Evolutionary conservation across 106 monocot species (phyloP).

Genomic region (Allium sativum): DNA sequence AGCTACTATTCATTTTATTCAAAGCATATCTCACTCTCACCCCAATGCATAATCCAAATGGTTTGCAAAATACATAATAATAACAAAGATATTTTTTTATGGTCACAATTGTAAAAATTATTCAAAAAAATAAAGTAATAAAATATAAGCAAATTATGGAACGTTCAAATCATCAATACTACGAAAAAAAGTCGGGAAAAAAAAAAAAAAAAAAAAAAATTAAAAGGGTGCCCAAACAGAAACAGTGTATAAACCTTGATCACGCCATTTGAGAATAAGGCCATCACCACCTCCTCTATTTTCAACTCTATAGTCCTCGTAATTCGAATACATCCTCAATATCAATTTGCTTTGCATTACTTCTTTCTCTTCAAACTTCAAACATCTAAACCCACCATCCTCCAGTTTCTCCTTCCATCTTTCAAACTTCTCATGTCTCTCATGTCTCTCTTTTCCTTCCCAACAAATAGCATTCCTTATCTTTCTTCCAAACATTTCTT

Average conservation of each 20-base stretch:
- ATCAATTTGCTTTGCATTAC: conserved; percentile 44
- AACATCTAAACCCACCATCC: conserved; percentile 28
- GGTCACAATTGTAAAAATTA: too few relatives aligned
- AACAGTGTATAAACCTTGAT: conserved; percentile 65
- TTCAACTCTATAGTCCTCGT: conserved; percentile 34
- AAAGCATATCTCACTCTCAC: too few relatives aligned
- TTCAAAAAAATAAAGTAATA: too few relatives aligned
- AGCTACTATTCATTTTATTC: too few relatives aligned
- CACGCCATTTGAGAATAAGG: conserved; percentile 51
- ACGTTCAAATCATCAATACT: too few relatives aligned
- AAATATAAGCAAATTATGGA: too few relatives aligned
- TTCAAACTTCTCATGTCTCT: conserved; percentile 49
- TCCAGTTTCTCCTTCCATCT: conserved; percentile 50
- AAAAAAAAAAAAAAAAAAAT: too few relatives aligned
- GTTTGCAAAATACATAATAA: too few relatives aligned
- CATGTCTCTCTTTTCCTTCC: conserved; percentile 44
- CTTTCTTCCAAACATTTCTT: conserved; percentile 70
- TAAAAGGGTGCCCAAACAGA: conserved; percentile 55
- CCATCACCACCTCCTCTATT: conserved; percentile 30
- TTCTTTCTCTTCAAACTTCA: conserved; percentile 38
- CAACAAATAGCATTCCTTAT: conserved; percentile 55
- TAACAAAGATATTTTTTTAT: too few relatives aligned
- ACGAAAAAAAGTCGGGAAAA: too few relatives aligned
- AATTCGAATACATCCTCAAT: conserved; percentile 43
- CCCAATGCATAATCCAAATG: too few relatives aligned